Evolutionary conservation across 1,284 basidiomycete genomes (phyloP).

Genomic region (Ustilago trichophora): DNA sequence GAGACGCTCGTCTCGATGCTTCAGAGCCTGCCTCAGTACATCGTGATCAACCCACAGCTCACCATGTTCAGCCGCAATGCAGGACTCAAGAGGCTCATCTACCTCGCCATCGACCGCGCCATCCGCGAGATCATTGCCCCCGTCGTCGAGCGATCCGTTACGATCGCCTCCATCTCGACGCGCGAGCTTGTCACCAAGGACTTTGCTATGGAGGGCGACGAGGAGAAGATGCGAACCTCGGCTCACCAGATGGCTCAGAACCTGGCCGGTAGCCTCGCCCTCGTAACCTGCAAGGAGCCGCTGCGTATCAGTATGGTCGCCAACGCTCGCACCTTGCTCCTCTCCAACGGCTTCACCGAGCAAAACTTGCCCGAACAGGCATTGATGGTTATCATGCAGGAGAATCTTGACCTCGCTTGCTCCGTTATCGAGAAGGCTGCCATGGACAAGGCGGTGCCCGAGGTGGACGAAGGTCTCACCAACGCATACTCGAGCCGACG

Average conservation of each 20-base stretch:
- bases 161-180: constrained; percentile 97
- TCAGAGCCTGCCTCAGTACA: constrained; percentile 75
- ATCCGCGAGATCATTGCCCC: constrained; percentile 98
- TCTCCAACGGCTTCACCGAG: constrained; percentile 72
- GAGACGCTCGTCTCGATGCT: constrained; percentile 76
- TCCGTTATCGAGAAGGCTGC: constrained; percentile 95
- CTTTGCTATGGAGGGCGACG: constrained; percentile 92
- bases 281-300: constrained; percentile 99
- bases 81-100: constrained; percentile 88
- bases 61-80: constrained; percentile 78
- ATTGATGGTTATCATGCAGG: constrained; percentile 83
- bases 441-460: constrained; percentile 93
- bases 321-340: constrained; percentile 76
- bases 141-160: constrained; percentile 98
- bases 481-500: constrained; percentile 79
- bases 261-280: constrained; percentile 91
- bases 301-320: constrained; percentile 90
- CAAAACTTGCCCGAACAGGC: constrained; percentile 70
- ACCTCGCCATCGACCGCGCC: constrained; percentile 89
- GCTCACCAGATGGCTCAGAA: constrained; percentile 97
- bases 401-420: constrained; percentile 94
- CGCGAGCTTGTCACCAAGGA: constrained; percentile 95
- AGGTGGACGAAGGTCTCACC: constrained; percentile 90
- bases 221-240: constrained; percentile 87
- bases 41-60: constrained; percentile 77